These are phyloP conservation scores for Crucibulum laeve DNA, from an alignment of 768 basidiomycete genomes.

Conservation along the genomic window DNA sequence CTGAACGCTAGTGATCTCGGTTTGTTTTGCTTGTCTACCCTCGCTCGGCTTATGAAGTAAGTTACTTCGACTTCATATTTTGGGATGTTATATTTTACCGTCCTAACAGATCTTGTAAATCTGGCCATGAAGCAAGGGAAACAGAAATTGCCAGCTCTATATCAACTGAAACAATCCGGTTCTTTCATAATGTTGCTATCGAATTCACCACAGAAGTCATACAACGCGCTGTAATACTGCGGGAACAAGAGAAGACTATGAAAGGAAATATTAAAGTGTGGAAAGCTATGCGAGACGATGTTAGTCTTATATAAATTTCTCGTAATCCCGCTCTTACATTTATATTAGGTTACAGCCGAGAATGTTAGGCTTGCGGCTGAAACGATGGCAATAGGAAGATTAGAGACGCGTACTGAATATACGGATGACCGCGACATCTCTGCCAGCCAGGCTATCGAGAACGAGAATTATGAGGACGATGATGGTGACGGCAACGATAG, in stretches of 20 bases:
- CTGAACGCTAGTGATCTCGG: conserved; percentile 41
- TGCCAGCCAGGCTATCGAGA: too few species aligned
- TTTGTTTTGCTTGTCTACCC: conserved; percentile 39
- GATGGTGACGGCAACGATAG: too few species aligned
- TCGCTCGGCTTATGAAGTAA: conserved; percentile 36
- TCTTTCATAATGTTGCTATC: conserved; percentile 39
- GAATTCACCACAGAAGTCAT: conserved; percentile 50
- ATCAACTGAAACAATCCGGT: conserved; percentile 42
- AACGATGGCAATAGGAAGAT: conserved; percentile 39
- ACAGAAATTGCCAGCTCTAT: conserved; percentile 27
- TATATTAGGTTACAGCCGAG: conserved; percentile 33
- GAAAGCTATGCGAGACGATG: conserved; percentile 43
- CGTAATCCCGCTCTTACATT: not conserved
- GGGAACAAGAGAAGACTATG: conserved; percentile 54
- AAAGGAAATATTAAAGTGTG: conserved; percentile 62
- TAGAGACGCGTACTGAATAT: too few species aligned
- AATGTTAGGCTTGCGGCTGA: conserved; percentile 47
- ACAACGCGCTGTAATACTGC: conserved; percentile 45
- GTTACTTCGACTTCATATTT: conserved; percentile 7
- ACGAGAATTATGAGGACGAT: too few species aligned
- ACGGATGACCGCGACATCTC: too few species aligned
- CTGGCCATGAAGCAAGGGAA: conserved; percentile 8
- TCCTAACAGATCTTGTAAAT: conserved; percentile 10
- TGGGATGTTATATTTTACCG: not conserved
- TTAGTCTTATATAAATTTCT: conserved; percentile 8